Evolutionary conservation across 306 rosid genomes (phyloP), one percentile per base, ranked within the genome.

Genomic region (Prinsepia uniflora): DNA sequence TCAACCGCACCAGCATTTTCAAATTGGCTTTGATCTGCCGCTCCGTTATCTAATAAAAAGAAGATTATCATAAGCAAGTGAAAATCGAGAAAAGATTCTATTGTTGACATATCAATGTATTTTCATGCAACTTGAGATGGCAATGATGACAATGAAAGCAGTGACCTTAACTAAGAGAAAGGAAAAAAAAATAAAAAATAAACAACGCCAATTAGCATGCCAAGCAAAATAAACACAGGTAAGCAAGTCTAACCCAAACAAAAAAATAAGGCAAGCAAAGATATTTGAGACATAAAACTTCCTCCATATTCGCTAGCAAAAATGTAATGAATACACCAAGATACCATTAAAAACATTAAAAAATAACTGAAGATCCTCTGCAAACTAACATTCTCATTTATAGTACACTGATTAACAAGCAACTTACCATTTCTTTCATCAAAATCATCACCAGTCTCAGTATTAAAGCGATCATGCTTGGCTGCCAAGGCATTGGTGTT

Each of bases 381-480:
- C 45, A 76, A 72, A 70, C 11, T 64, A 42, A 40, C 41, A 24
- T 24, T 24, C 30, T 24, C 22, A 65, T 54, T 36, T n/a, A 72
- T 8, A 34, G 50, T 64, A 10, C 9, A 24, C 45, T 7, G 40
- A 22, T 5, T 54, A 11, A 42, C 18, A 48, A 63, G 40, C 0
- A 17, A 48, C 63, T 12, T 40, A 89, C 96, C 90, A 49, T 24
- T 63, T 63, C 74, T 34, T 59, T 80, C 81, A 14, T 53, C 50
- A 45, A 68, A 70, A 76, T 66, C 80, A 64, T 72, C 81, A 42
- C 64, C 77, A 22, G 43, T 68, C 60, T 78, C 66, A 0, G 42
- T 49, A 8, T 22, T 44, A 19, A 24, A 24, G 10, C 46, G 70
- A 57, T 36, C 75, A 65, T 30, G 9, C 64, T 68, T 36, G 54